A percentile compares a stretch with the other conserved stretches of the same genome.
phyloP scores from a whole-genome alignment of 179 eudicot genomes.

The Camellia oleifera region DNA sequence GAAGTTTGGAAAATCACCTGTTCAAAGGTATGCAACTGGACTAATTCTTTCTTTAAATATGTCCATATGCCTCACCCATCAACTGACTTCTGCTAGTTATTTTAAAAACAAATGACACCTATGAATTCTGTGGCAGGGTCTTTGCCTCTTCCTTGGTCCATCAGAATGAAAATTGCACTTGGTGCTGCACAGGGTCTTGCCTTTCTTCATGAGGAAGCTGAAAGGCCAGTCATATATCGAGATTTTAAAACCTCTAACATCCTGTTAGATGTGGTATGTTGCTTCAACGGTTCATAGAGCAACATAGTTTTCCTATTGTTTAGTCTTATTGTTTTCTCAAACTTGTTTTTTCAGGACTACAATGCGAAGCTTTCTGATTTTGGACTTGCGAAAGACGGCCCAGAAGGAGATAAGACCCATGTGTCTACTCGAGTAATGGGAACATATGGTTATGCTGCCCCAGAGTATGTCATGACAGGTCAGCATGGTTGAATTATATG shows the following conservation, averaged over 20 bases:
- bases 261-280: constrained; percentile 40
- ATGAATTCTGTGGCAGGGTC: constrained; percentile 23
- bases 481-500: background rate
- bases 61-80: background rate
- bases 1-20: constrained; percentile 14
- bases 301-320: background rate
- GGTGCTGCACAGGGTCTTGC: constrained; percentile 25
- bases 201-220: constrained; percentile 46
- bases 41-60: background rate
- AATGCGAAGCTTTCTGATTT: constrained; percentile 11
- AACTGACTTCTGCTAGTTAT: background rate
- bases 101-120: constrained; percentile 7
- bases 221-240: constrained; percentile 15
- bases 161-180: constrained; percentile 8
- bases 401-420: constrained; percentile 29
- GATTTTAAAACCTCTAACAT: constrained; percentile 15
- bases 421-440: constrained; percentile 48
- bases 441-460: constrained; percentile 34
- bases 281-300: background rate
- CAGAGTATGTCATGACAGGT: constrained; percentile 25
- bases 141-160: constrained; percentile 40
- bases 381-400: constrained; percentile 8
- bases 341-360: constrained; percentile 29
- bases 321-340: background rate
- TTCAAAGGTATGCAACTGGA: constrained; percentile 6